Conservation (phyloP, 228 moss, liverwort and hornwort species). For the Sphagnum fallax region DNA sequence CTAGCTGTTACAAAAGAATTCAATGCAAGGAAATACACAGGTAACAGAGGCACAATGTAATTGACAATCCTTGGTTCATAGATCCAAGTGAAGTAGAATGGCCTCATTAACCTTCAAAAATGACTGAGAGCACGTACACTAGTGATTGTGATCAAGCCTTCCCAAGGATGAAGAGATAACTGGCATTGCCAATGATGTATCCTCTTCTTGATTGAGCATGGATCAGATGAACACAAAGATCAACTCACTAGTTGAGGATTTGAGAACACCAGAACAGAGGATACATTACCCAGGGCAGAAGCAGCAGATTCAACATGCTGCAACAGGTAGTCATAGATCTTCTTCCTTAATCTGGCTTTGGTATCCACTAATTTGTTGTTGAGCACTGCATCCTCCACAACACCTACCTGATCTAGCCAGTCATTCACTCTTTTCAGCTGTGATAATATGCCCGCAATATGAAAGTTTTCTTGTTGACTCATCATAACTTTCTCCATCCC, state of each 20-base stretch:
- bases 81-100: too few species aligned
- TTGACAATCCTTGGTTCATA: too few species aligned
- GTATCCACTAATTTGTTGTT: slow-evolving; percentile 21
- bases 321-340: slow-evolving; percentile 53
- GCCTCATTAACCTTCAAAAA: too few species aligned
- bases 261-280: slow-evolving; percentile 41
- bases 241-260: neutral
- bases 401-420: slow-evolving; percentile 35
- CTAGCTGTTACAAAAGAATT: too few species aligned
- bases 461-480: slow-evolving; percentile 39
- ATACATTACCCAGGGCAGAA: slow-evolving; percentile 51
- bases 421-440: slow-evolving; percentile 59
- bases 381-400: slow-evolving; percentile 18
- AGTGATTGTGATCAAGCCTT: too few species aligned
- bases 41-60: too few species aligned
- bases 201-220: too few species aligned
- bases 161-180: too few species aligned
- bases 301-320: slow-evolving; percentile 63
- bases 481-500: slow-evolving; percentile 18
- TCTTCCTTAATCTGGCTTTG: slow-evolving; percentile 38
- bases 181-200: too few species aligned
- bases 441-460: slow-evolving; percentile 53
- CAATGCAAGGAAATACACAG: too few species aligned
- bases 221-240: too few species aligned
- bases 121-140: too few species aligned